Percentiles rank a stretch among this genome's conserved stretches.
Conservation (phyloP, 2,329 filamentous ascomycete genomes). For the Pyrenochaeta sp. region DNA sequence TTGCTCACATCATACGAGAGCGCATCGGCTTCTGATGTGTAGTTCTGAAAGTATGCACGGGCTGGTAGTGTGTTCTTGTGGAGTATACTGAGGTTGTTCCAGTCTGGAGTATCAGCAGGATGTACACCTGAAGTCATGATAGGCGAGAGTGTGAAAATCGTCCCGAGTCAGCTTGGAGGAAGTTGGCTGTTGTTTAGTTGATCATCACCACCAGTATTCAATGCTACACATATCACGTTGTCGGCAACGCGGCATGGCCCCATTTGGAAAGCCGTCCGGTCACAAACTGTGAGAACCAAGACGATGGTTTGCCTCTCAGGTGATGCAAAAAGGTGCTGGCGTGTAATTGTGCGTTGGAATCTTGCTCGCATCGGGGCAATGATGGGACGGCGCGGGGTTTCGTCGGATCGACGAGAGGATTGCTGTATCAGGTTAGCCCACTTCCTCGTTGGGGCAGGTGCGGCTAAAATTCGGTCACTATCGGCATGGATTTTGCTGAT, state of each 20-base stretch:
- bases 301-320: conserved; percentile 11
- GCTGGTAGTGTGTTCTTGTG: conserved; percentile 68
- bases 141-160: conserved; percentile 3
- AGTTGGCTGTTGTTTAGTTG: background rate
- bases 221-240: background rate
- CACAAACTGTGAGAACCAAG: conserved; percentile 17
- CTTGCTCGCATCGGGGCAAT: conserved; percentile 22
- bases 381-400: conserved; percentile 16
- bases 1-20: conserved; percentile 51
- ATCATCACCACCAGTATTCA: too few species aligned
- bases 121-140: conserved; percentile 32
- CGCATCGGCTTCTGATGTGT: conserved; percentile 59
- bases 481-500: background rate
- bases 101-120: conserved; percentile 59
- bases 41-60: conserved; percentile 66
- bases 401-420: conserved; percentile 10
- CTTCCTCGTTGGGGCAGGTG: background rate
- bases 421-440: conserved; percentile 14
- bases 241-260: conserved; percentile 11
- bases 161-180: background rate
- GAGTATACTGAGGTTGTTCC: conserved; percentile 68
- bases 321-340: conserved; percentile 11
- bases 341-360: conserved; percentile 3
- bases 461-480: background rate
- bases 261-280: conserved; percentile 33